Evolutionary conservation across 208 protist genomes (phyloP), one percentile per base, ranked within the genome.

Genomic region (Leptomonas seymouri): DNA sequence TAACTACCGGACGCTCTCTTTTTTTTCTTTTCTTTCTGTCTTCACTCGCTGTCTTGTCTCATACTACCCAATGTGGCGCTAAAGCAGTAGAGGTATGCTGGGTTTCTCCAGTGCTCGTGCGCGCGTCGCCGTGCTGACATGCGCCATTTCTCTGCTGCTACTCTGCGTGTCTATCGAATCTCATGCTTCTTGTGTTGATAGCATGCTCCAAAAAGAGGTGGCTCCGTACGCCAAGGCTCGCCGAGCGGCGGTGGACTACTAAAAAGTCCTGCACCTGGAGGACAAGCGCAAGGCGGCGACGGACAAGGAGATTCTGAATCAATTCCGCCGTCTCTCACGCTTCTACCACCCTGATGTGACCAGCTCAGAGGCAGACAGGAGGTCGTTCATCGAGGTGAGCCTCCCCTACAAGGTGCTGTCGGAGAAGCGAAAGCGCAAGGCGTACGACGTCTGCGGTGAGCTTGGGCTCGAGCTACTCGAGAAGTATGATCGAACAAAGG

Each of bases 401-500:
- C 84, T 87, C 48, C 93, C 95, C 20, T 96, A 98, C 78, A 91
- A 97, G 78, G 91, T 97, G 45, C 84, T 98, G 5, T 87, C 81
- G 0, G 89, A 97, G 73, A 88, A 86, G 69, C 82, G 84, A 46
- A 95, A 96, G 69, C 84, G 94, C 0, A 93, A 93, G 67, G 96
- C 97, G 75, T 98, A 96, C 71, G 95, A 98, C 71, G 90, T 95
- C 79, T 87, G 85, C 20, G 95, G 95, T 18, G 86, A 93, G 63
- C 87, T 89, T 41, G 94, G 94, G 21, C 49, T 98, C 53, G 71
- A 82, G 76, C 82, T 89, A 81, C 80, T 97, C 25, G 80, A 91
- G 78, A 46, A 83, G 50, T 42, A 84, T 59, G 64, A 75, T 34
- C 68, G 76, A 64, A 46, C 55, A 18, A 60, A 67, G 46, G 56